Percentiles rank a stretch among this genome's conserved stretches.
Conservation (phyloP, 768 basidiomycete genomes). For the Leucocoprinus birnbaumii region DNA sequence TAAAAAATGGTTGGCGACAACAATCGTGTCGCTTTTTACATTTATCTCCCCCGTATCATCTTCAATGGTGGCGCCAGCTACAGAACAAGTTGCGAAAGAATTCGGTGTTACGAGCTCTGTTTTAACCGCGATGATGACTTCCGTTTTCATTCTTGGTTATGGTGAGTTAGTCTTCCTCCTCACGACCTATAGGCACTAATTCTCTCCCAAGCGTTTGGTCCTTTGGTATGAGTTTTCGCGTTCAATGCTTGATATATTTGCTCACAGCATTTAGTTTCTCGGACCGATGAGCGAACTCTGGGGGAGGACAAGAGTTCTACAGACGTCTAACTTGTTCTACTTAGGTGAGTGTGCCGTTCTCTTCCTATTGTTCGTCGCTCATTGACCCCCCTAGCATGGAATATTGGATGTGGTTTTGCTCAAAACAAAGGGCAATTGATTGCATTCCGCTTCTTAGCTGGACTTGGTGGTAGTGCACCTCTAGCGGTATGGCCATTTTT, state of each 20-base stretch:
- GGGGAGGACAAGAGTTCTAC: slow-evolving; percentile 62
- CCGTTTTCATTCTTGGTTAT: slow-evolving; percentile 51
- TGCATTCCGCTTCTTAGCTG: slow-evolving; percentile 66
- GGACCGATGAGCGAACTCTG: slow-evolving; percentile 73
- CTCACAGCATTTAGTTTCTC: slow-evolving; percentile 26
- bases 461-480: slow-evolving; percentile 73
- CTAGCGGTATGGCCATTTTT: slow-evolving; percentile 47
- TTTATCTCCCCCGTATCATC: slow-evolving; percentile 71
- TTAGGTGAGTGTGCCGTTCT: slow-evolving; percentile 37
- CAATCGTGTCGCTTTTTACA: slow-evolving; percentile 65
- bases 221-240: slow-evolving; percentile 31
- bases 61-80: slow-evolving; percentile 72
- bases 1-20: slow-evolving; percentile 62
- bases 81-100: slow-evolving; percentile 41
- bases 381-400: slow-evolving; percentile 45
- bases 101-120: slow-evolving; percentile 53
- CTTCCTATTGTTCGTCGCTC: background rate
- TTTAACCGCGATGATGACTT: slow-evolving; percentile 54
- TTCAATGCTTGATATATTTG: background rate
- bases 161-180: slow-evolving; percentile 32
- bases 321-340: slow-evolving; percentile 63
- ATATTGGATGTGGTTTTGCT: slow-evolving; percentile 62
- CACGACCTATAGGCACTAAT: background rate
- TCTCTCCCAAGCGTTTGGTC: slow-evolving; percentile 44
- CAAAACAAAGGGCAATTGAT: slow-evolving; percentile 55